phyloP scores from a whole-genome alignment of 2,329 filamentous ascomycete species.

The Penicillium fuscoglaucum region DNA sequence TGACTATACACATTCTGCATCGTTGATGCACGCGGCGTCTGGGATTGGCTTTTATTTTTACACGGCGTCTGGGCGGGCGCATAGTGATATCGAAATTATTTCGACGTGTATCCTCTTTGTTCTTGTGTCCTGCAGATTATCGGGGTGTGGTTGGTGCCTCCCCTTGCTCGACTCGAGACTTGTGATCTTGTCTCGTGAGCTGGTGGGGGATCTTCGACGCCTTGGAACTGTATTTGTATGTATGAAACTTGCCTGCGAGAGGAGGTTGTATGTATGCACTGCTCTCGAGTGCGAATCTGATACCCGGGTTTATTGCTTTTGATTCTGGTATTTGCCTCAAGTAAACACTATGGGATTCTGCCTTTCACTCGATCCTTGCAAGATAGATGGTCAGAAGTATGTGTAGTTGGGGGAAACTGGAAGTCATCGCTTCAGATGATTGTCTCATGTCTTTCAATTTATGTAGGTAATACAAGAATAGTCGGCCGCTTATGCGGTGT shows the following conservation, averaged over 20 bases:
- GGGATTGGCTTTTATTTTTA: constrained; percentile 9
- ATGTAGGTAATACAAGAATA: neutral
- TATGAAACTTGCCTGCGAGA: constrained; percentile 12
- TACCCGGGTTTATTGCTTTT: constrained; percentile 14
- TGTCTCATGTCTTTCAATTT: neutral
- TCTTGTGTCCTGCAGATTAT: constrained; percentile 14
- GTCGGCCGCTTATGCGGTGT: neutral
- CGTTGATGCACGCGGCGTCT: constrained; percentile 17
- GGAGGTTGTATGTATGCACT: constrained; percentile 13
- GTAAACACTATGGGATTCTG: neutral
- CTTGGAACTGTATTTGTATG: constrained; percentile 20
- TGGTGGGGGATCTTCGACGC: neutral
- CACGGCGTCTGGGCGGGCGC: constrained; percentile 13
- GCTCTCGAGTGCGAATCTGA: constrained; percentile 18
- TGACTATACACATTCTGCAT: constrained; percentile 15
- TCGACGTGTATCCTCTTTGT: constrained; percentile 6
- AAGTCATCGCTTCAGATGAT: neutral
- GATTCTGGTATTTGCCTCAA: neutral
- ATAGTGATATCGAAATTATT: constrained; percentile 1
- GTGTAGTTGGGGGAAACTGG: neutral
- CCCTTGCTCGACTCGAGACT: neutral
- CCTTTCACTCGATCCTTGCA: too few species aligned
- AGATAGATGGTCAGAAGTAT: neutral
- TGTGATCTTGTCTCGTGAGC: neutral
- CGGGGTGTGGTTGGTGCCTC: neutral